These are phyloP conservation scores for Salvia splendens DNA, from an alignment of 257 asterid genomes.

Conservation along the genomic window DNA sequence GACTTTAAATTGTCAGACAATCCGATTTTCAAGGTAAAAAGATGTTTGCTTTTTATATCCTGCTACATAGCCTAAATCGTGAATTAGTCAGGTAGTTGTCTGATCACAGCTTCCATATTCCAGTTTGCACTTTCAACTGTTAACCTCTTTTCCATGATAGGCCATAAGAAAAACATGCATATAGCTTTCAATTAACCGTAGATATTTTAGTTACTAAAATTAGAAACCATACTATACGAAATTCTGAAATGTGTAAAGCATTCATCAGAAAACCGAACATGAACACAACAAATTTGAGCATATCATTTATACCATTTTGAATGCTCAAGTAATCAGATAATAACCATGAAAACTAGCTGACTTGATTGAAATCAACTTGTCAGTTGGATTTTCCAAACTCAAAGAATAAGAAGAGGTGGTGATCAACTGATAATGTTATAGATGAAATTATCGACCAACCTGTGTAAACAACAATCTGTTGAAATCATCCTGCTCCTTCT, in stretches of 20 bases:
- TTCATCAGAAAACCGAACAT: background rate
- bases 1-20: background rate
- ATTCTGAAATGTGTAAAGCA: slow-evolving; percentile 9
- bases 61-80: too few species aligned
- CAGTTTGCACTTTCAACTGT: background rate
- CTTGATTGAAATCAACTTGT: background rate
- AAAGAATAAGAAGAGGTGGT: slow-evolving; percentile 9
- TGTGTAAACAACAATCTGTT: slow-evolving; percentile 70
- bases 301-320: background rate
- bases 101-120: too few species aligned
- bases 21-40: background rate
- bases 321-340: slow-evolving; percentile 27
- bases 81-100: too few species aligned
- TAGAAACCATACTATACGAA: slow-evolving; percentile 9
- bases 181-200: slow-evolving; percentile 4
- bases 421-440: slow-evolving; percentile 10
- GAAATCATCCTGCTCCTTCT: slow-evolving; percentile 92
- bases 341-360: slow-evolving; percentile 17
- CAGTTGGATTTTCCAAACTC: slow-evolving; percentile 4
- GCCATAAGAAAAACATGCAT: background rate
- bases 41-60: too few species aligned
- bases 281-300: background rate
- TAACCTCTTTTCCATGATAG: background rate
- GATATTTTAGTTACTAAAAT: slow-evolving; percentile 20
- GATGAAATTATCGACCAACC: slow-evolving; percentile 50